A percentile compares a stretch with the other conserved stretches of the same genome.
Conservation (phyloP, 345 rosid genomes). For the Geranium rotundifolium region DNA sequence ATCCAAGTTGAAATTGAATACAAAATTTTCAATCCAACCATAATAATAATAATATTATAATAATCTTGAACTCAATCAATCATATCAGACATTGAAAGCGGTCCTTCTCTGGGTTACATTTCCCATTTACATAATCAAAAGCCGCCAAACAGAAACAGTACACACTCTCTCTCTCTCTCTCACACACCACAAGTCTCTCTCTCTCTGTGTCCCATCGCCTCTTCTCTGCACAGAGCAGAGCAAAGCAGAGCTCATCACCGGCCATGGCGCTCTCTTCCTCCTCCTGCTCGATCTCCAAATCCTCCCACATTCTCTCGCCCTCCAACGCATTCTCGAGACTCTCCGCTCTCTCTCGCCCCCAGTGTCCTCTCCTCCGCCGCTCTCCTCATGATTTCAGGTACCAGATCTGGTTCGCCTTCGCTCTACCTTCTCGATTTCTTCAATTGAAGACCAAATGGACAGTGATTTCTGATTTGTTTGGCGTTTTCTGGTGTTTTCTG, state of each 20-base stretch:
- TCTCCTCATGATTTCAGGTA: slow-evolving; percentile 11
- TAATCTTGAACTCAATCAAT: neutral
- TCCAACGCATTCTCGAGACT: slow-evolving; percentile 1
- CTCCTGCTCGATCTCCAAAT: neutral
- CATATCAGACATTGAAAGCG: neutral
- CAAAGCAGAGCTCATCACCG: neutral
- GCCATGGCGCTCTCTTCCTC: slow-evolving; percentile 1
- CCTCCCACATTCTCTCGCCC: neutral
- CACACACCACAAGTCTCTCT: neutral
- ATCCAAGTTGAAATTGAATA: too few species aligned
- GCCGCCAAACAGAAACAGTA: neutral
- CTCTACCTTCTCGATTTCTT: neutral
- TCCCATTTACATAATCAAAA: neutral
- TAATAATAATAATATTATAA: too few species aligned
- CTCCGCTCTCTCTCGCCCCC: slow-evolving; percentile 4
- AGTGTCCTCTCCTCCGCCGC: slow-evolving; percentile 7
- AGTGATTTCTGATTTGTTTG: neutral
- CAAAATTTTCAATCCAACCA: too few species aligned
- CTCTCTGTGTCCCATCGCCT: neutral
- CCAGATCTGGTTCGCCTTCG: neutral
- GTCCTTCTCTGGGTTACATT: neutral
- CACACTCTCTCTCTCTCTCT: neutral
- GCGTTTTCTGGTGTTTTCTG: too few species aligned
- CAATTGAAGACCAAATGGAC: neutral
- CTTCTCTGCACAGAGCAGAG: neutral